phyloP scores from a whole-genome alignment of 208 protist genomes.

The Tritrichomonas musculus region DNA sequence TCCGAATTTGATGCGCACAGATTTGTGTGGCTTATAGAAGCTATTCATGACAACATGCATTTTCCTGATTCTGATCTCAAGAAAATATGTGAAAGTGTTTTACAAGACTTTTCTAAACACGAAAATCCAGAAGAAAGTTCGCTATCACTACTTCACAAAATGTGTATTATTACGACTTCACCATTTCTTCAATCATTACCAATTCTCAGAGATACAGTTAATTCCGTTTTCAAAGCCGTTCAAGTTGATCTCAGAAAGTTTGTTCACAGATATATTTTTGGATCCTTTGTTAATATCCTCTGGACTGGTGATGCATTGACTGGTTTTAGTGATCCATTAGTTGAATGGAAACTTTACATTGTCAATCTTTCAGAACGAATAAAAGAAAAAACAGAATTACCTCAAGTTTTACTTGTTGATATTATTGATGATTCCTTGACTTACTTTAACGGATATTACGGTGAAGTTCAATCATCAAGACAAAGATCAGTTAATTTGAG shows the following conservation, averaged over 20 bases:
- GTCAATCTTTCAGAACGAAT: background rate
- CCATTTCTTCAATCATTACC: background rate
- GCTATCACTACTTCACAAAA: background rate
- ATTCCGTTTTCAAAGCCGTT: background rate
- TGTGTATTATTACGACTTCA: background rate
- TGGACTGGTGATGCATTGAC: background rate
- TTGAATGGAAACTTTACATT: background rate
- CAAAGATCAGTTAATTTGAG: background rate
- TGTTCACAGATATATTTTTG: background rate
- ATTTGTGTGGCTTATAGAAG: slow-evolving; percentile 20
- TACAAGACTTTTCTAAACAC: background rate
- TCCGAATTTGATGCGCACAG: background rate
- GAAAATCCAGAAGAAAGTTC: background rate
- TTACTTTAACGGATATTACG: background rate
- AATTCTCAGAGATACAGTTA: background rate
- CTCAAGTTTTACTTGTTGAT: background rate
- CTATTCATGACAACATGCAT: background rate
- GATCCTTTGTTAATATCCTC: background rate
- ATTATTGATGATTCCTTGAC: background rate
- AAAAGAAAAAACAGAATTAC: background rate
- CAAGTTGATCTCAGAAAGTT: background rate
- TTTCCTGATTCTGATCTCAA: background rate
- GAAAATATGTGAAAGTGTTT: background rate
- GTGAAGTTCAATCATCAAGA: background rate
- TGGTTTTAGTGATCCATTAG: background rate